Evolutionary conservation across 1,284 basidiomycete species (phyloP).

Genomic region (Ceratobasidium sp.): DNA sequence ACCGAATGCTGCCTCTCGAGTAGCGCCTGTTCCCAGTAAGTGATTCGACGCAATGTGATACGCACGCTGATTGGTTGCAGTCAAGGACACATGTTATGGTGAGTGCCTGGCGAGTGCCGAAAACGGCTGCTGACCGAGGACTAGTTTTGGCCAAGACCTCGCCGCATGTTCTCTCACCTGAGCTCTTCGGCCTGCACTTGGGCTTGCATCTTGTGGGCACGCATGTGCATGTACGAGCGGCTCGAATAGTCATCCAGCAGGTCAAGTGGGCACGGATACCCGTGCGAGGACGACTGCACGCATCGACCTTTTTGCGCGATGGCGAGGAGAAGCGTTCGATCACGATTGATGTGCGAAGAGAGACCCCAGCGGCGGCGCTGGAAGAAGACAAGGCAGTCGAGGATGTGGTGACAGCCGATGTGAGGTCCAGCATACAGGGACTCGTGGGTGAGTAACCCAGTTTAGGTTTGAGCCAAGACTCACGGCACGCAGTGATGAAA

Average conservation of each 20-base stretch:
- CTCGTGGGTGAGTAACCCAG: conserved; percentile 14
- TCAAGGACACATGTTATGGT: conserved; percentile 95
- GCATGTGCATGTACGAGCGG: conserved; percentile 80
- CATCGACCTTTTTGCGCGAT: conserved; percentile 85
- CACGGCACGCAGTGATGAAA: conserved; percentile 19
- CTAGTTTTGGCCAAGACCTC: conserved; percentile 86
- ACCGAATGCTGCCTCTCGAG: conserved; percentile 80
- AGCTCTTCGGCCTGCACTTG: conserved; percentile 87
- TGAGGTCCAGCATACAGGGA: conserved; percentile 33
- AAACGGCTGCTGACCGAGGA: background rate
- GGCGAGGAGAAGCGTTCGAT: conserved; percentile 87
- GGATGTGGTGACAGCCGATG: conserved; percentile 23
- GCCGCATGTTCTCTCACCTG: conserved; percentile 80
- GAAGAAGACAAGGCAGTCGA: conserved; percentile 14
- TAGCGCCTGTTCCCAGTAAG: conserved; percentile 88
- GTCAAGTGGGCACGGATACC: conserved; percentile 87
- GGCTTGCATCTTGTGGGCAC: conserved; percentile 83
- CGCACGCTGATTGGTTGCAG: conserved; percentile 50
- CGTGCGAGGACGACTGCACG: conserved; percentile 61
- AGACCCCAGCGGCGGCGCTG: background rate
- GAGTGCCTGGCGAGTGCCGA: conserved; percentile 44
- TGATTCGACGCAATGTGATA: background rate
- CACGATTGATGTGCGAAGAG: conserved; percentile 58
- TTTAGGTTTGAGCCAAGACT: background rate
- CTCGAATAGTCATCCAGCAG: conserved; percentile 77